Base-by-base conservation (phyloP, 371 early-diverging fungal genomes). In the Phascolomyces articulosus region DNA sequence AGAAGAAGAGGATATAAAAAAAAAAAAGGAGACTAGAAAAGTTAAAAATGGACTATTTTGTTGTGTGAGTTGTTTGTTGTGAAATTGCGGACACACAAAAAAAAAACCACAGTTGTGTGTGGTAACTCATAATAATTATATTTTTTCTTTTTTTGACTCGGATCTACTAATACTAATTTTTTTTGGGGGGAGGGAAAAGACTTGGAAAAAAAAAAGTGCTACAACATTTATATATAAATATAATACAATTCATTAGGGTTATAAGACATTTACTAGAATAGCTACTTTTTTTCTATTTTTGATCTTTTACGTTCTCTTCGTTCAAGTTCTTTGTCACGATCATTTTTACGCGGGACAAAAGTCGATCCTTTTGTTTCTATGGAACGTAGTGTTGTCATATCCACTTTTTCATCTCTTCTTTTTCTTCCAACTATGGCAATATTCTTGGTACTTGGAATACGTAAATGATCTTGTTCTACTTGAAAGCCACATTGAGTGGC, bases 391-490 rank as follows among this genome's bases (percentile, higher is more conserved):
- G 72, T 70, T 38, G 56, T 44, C 29, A 68, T 38, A 3, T 58
- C 65, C 31, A 58, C 10, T 8, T 54, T 27, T 18, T 62, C 58
- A 62, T 67, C 41, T 64, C 41, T 40, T 62, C 77, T 65, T 51
- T 78, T 62, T 71, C 85, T 66, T 9, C 93, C 95, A 23, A 95
- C 75, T 2, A 93, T 68, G 1, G 92, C 91, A 64, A 93, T 80
- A 56, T 96, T 95, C 63, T 93, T 93, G n/a, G 96, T 95, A 34
- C 91, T 91, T 4, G 96, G 96, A 13, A 96, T 96, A 29, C 96
- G 74, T 48, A 96, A 67, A 58, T 80, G 80, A 67, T 96, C 96
- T 56, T 78, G 75, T 64, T 91, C 88, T 0, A 85, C 76, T 0
- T 64, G 59, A 66, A 84, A 94, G 0, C 95, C 94, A 63, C 87